Percentiles rank a stretch among this genome's conserved stretches.
These are phyloP conservation scores for Coemansia sp. DNA, from an alignment of 192 early-diverging fungal species.

Conservation along the genomic window DNA sequence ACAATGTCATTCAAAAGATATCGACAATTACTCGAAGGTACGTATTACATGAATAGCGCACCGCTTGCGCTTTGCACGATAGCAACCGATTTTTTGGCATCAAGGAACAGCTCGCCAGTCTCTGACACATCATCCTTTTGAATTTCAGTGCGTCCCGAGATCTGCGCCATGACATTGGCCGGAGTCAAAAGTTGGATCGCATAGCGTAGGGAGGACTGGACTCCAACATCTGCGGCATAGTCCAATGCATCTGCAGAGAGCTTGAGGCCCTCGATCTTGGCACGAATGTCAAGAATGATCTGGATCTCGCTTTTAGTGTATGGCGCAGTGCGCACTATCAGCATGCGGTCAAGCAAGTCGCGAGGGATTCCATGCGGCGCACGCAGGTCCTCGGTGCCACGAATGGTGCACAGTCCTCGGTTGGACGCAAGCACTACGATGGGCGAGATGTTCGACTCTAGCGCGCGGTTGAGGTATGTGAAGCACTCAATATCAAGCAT, in stretches of 20 bases:
- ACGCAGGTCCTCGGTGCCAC: conserved; percentile 74
- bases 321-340: conserved; percentile 94
- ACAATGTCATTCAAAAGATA: background rate
- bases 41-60: conserved; percentile 33
- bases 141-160: conserved; percentile 83
- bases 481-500: conserved; percentile 99
- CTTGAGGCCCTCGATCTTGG: conserved; percentile 84
- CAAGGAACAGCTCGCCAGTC: conserved; percentile 75
- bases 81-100: conserved; percentile 52
- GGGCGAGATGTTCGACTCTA: conserved; percentile 93
- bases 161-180: conserved; percentile 80
- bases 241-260: conserved; percentile 78
- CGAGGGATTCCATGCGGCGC: conserved; percentile 95
- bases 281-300: conserved; percentile 90
- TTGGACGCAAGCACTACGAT: conserved; percentile 99
- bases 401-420: conserved; percentile 85
- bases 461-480: conserved; percentile 96
- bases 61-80: conserved; percentile 45
- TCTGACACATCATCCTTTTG: conserved; percentile 86
- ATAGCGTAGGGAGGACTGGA: conserved; percentile 89
- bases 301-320: conserved; percentile 90
- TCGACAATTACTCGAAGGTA: background rate
- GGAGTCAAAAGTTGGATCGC: conserved; percentile 95
- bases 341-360: conserved; percentile 92
- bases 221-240: conserved; percentile 80